Percentiles rank a stretch among this genome's conserved stretches.
phyloP scores from a whole-genome alignment of 495 filamentous ascomycete genomes.

The Arthonia radiata region DNA sequence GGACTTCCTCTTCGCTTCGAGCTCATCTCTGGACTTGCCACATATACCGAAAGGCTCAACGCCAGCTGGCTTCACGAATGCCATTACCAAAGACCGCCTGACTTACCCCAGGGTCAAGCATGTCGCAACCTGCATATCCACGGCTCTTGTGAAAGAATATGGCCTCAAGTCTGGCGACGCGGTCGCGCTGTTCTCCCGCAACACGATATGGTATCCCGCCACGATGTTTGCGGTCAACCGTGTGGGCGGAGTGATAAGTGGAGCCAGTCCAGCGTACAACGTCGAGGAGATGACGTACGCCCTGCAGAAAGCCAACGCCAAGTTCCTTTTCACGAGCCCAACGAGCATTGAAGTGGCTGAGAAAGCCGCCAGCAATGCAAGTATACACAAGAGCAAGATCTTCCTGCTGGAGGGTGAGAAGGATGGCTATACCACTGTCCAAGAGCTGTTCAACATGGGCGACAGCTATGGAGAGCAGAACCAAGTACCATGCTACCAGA shows the following conservation, averaged over 20 bases:
- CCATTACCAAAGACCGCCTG: conserved; percentile 27
- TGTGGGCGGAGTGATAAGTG: conserved; percentile 25
- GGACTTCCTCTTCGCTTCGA: conserved; percentile 37
- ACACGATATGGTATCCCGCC: conserved; percentile 36
- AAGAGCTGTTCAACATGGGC: conserved; percentile 23
- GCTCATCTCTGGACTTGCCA: too few species aligned
- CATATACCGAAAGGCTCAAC: too few species aligned
- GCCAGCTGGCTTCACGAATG: conserved; percentile 33
- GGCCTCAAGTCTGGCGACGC: conserved; percentile 22
- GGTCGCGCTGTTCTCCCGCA: conserved; percentile 29
- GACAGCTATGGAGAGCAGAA: conserved; percentile 10
- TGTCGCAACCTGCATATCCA: conserved; percentile 27
- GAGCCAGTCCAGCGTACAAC: conserved; percentile 33
- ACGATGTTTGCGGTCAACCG: conserved; percentile 29
- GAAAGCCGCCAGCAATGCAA: conserved; percentile 24
- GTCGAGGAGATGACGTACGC: conserved; percentile 38
- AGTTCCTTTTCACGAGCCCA: conserved; percentile 29
- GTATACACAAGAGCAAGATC: conserved; percentile 22
- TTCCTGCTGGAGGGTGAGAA: conserved; percentile 29
- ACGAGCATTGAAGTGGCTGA: conserved; percentile 23
- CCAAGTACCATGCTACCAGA: conserved; percentile 18
- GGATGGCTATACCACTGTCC: conserved; percentile 22
- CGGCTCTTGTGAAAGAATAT: conserved; percentile 26
- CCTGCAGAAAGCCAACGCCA: conserved; percentile 24
- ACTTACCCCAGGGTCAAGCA: conserved; percentile 25